These are phyloP conservation scores for Raphanus raphanistrum DNA, from an alignment of 345 rosid species.

Conservation along the genomic window DNA sequence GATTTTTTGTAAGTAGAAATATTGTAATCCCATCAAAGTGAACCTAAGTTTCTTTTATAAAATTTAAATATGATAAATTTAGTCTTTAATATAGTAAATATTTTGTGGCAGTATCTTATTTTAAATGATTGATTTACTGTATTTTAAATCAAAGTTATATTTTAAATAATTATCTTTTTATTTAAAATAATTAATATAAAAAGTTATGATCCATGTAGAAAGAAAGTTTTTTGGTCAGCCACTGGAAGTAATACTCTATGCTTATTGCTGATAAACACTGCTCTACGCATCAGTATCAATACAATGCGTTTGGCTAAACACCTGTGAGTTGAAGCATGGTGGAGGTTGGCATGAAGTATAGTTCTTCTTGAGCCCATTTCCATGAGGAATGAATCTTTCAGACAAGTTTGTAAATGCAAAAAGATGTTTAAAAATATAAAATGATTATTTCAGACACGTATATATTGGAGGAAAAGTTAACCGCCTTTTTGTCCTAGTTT, in stretches of 20 bases:
- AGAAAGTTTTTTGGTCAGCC: too few relatives aligned
- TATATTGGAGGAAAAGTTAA: neutral
- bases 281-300: neutral
- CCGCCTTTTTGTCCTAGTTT: neutral
- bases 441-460: constrained; percentile 3
- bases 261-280: neutral
- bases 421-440: neutral
- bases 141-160: too few relatives aligned
- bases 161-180: too few relatives aligned
- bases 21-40: neutral
- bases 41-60: neutral
- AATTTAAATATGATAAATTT: too few relatives aligned
- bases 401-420: neutral
- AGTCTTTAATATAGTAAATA: neutral
- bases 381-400: neutral
- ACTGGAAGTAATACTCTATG: too few relatives aligned
- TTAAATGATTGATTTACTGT: neutral
- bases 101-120: neutral
- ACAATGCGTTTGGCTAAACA: neutral
- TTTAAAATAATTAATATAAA: too few relatives aligned
- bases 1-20: too few relatives aligned
- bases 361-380: neutral
- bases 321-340: neutral
- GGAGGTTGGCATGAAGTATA: neutral
- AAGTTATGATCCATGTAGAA: too few relatives aligned